These are phyloP conservation scores for Sphaerostilbella broomeana DNA, from an alignment of 2,329 filamentous ascomycete species.

Conservation along the genomic window DNA sequence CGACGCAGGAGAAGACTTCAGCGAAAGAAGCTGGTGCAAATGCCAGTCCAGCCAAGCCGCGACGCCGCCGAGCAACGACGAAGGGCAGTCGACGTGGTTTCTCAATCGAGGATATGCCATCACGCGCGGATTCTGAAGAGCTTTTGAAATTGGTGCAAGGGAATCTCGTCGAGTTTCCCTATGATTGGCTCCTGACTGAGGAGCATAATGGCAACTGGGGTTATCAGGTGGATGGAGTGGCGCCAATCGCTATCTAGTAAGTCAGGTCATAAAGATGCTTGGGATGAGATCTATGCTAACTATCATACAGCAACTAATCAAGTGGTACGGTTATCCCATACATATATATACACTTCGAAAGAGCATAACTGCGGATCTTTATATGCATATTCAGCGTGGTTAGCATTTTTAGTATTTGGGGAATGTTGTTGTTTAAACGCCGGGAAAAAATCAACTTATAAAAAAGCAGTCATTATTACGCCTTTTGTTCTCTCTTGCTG, in stretches of 20 bases:
- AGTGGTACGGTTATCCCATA: too few species aligned
- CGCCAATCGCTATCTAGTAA: conserved; percentile 95
- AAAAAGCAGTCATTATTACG: too few species aligned
- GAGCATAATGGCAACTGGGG: conserved; percentile 94
- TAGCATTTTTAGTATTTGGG: too few species aligned
- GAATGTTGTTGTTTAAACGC: too few species aligned
- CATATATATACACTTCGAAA: too few species aligned
- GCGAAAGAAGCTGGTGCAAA: conserved; percentile 27
- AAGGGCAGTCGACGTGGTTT: conserved; percentile 60
- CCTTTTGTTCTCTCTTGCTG: too few species aligned
- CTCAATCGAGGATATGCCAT: conserved; percentile 68
- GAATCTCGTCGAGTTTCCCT: conserved; percentile 84
- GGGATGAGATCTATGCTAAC: too few species aligned
- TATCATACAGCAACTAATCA: conserved; percentile 31
- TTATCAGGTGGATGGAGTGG: conserved; percentile 92
- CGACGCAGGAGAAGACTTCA: conserved; percentile 43
- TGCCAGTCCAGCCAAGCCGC: conserved; percentile 25
- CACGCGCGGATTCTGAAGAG: conserved; percentile 70
- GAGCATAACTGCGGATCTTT: too few species aligned
- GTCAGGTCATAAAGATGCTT: conserved; percentile 22
- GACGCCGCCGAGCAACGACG: conserved; percentile 62
- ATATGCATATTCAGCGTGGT: too few species aligned
- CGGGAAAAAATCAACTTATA: too few species aligned
- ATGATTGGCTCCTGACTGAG: conserved; percentile 90
- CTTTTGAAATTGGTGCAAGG: conserved; percentile 78